A percentile compares a stretch with the other conserved stretches of the same genome.
phyloP scores from a whole-genome alignment of 352 stramenopile species.

The Pythium monospermum region DNA sequence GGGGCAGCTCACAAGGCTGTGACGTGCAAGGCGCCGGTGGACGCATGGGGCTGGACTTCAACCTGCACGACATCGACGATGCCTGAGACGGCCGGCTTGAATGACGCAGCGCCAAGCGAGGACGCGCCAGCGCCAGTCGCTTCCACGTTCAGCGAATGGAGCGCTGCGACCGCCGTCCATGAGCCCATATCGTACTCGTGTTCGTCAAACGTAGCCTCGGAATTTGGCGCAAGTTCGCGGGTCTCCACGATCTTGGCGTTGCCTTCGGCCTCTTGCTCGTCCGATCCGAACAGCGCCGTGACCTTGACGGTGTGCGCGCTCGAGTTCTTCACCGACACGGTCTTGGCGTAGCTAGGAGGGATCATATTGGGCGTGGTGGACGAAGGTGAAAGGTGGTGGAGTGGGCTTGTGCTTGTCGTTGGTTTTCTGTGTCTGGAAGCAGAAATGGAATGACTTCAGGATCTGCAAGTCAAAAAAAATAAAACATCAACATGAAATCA shows the following conservation, averaged over 20 bases:
- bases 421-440: no score
- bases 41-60: slow-evolving; percentile 38
- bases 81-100: slow-evolving; percentile 44
- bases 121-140: slow-evolving; percentile 16
- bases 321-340: slow-evolving; percentile 68
- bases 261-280: slow-evolving; percentile 57
- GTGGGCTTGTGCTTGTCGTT: no score
- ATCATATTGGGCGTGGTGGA: no score
- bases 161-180: slow-evolving; percentile 57
- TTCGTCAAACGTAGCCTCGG: slow-evolving; percentile 37
- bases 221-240: slow-evolving; percentile 37
- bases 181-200: slow-evolving; percentile 78
- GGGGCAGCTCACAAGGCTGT: slow-evolving; percentile 19
- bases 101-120: slow-evolving; percentile 32
- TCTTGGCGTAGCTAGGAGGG: slow-evolving; percentile 65
- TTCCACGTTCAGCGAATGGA: slow-evolving; percentile 57
- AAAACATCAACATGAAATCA: no score
- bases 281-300: slow-evolving; percentile 60
- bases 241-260: slow-evolving; percentile 63
- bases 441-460: no score
- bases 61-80: slow-evolving; percentile 62
- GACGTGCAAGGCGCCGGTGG: slow-evolving; percentile 35
- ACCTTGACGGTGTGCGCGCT: slow-evolving; percentile 51
- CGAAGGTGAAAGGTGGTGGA: no score
- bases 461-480: no score